Evolutionary conservation across 83 land plant genomes (phyloP).

Genomic region (Larix sibirica): DNA sequence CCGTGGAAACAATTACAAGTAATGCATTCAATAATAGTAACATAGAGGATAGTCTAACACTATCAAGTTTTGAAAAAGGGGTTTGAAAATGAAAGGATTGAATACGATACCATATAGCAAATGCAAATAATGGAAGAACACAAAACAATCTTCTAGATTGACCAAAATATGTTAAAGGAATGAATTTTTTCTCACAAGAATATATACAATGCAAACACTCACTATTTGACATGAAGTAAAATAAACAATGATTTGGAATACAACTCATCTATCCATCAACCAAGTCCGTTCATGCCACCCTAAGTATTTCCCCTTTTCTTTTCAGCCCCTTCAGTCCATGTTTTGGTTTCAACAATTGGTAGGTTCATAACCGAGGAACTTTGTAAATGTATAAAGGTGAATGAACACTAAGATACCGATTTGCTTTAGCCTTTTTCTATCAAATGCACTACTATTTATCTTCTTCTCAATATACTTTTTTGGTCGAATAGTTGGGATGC

Average conservation of each 20-base stretch:
- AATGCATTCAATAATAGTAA: no score
- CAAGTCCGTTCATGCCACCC: background rate
- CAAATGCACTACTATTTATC: background rate
- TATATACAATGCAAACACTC: background rate
- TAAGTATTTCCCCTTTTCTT: constrained; percentile 3
- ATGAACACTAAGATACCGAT: background rate
- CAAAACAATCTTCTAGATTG: background rate
- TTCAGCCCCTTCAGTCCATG: background rate
- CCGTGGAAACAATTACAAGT: no score
- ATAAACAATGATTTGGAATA: constrained; percentile 5
- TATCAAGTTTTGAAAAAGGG: no score
- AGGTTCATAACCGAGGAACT: background rate
- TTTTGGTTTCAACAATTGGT: background rate
- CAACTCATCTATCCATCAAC: constrained; percentile 1
- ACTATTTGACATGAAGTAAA: constrained; percentile 12
- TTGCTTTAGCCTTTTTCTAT: background rate
- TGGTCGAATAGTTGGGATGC: background rate
- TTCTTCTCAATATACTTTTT: constrained; percentile 10
- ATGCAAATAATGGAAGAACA: background rate
- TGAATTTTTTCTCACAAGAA: background rate
- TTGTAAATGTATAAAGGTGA: constrained; percentile 10
- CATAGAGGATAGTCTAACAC: no score
- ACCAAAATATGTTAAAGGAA: background rate
- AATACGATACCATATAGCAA: background rate
- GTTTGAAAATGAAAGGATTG: background rate